Conservation (phyloP, 768 basidiomycete species). For the Pisolithus microcarpus region DNA sequence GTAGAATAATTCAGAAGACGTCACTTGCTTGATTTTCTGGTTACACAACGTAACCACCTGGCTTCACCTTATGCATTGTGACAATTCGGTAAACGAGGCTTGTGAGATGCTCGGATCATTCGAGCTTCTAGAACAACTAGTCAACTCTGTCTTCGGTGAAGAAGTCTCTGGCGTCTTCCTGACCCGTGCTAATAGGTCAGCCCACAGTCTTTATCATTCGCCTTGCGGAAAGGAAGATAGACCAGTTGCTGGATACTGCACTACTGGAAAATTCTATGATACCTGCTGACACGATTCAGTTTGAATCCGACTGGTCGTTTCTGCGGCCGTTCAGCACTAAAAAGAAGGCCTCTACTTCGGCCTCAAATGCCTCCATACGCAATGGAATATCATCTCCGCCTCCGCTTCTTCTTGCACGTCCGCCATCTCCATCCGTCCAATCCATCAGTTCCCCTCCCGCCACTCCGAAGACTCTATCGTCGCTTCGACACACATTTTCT, state of each 20-base stretch:
- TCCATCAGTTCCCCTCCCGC: constrained; percentile 37
- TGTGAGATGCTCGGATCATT: constrained; percentile 84
- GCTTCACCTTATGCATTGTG: constrained; percentile 86
- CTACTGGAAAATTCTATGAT: constrained; percentile 77
- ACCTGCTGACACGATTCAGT: constrained; percentile 75
- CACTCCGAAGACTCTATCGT: constrained; percentile 52
- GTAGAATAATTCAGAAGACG: constrained; percentile 77
- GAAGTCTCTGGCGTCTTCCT: constrained; percentile 1
- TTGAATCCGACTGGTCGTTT: constrained; percentile 96
- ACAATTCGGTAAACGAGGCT: constrained; percentile 66
- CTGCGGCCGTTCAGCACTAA: constrained; percentile 64
- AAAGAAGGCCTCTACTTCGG: constrained; percentile 38
- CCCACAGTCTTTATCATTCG: constrained; percentile 87
- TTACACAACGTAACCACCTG: constrained; percentile 85
- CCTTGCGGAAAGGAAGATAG: constrained; percentile 82
- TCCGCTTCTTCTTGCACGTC: constrained; percentile 39
- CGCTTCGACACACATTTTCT: constrained; percentile 59
- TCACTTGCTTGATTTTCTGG: constrained; percentile 89
- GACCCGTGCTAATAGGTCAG: constrained; percentile 2
- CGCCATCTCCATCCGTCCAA: constrained; percentile 47
- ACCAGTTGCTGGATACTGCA: constrained; percentile 73
- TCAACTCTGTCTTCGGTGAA: constrained; percentile 91
- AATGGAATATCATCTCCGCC: constrained; percentile 40
- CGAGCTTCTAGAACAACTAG: constrained; percentile 81
- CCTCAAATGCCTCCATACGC: constrained; percentile 26